Base-by-base conservation (phyloP, 768 basidiomycete species). In the Hypholoma sublateritium region DNA sequence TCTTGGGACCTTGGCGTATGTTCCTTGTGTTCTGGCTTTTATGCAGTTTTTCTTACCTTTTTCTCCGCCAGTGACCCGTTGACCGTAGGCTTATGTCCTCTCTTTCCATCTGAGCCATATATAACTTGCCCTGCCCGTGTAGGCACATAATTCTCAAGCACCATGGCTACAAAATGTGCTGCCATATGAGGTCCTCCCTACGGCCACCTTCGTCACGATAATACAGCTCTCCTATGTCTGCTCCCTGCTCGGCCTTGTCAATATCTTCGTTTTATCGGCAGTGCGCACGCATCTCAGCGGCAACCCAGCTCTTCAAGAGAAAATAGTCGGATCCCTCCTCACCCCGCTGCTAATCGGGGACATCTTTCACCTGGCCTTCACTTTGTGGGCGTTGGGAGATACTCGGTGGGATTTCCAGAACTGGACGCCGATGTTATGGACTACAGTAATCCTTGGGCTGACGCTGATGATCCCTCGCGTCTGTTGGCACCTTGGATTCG, bases 141-240 rank as follows among this genome's bases (percentile, higher is more conserved):
- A 92, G 89, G 80, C 84, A 3, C 85, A 91, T 61, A 87, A 90
- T 65, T 70, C 78, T 44, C 89, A 91, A 70, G 89, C 89, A 2
- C 88, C 89, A 22, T 91, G 89, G 89, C 78, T 84, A 21, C 48
- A 69, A 21, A 70, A 72, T 55, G 72, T 61, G 41, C 66, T 73
- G 5, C 83, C 87, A 35, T 80, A 82, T 14, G 64, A 71, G 34
- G 72, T 65, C 32, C 75, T 89, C 16, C 83, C 86, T 1, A 77
- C 65, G 34, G 89, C 89, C 1, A 85, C 89, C 12, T 68, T 82
- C 21, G 86, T 91, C 48, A 89, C 88, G 1, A 73, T 89, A 58
- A 71, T 88, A 45, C 90, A 92, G 65, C 85, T 92, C 52, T 88
- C 86, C 1, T 87, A 91, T 62, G 88, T 88, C 50, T 89, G 88